Conservation (phyloP, 2,329 filamentous ascomycete genomes). For the Colletotrichum camelliae region DNA sequence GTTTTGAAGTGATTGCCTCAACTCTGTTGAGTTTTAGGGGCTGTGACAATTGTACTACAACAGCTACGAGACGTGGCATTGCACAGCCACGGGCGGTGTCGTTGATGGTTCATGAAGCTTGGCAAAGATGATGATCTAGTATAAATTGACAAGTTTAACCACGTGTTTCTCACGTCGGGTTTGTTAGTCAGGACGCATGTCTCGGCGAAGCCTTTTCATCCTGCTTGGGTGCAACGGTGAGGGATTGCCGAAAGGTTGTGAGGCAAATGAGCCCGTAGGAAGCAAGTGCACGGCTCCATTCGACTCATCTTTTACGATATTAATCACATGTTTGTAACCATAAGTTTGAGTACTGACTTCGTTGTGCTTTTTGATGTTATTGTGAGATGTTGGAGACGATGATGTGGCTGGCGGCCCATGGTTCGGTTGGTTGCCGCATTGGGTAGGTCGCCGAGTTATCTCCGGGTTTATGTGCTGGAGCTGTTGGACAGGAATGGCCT, state of each 20-base stretch:
- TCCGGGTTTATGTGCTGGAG: background rate
- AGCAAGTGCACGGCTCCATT: background rate
- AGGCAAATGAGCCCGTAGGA: background rate
- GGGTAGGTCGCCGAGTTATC: background rate
- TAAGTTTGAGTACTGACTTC: background rate
- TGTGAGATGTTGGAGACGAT: background rate
- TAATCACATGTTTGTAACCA: background rate
- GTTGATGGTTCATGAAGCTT: background rate
- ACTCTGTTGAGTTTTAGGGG: too few species aligned
- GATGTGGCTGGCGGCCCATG: background rate
- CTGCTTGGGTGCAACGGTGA: background rate
- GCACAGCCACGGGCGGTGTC: background rate
- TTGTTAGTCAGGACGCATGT: background rate
- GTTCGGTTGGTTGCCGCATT: background rate
- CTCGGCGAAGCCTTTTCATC: background rate
- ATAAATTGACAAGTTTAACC: background rate
- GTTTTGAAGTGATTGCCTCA: too few species aligned
- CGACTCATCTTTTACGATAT: background rate
- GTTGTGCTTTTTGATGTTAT: background rate
- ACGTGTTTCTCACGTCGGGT: background rate
- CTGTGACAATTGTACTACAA: background rate
- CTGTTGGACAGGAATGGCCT: accelerated
- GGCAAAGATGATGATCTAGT: background rate
- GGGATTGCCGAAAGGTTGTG: background rate
- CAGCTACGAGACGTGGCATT: background rate